Evolutionary conservation across 2,329 filamentous ascomycete species (phyloP).

Genomic region (Phialocephala subalpina): DNA sequence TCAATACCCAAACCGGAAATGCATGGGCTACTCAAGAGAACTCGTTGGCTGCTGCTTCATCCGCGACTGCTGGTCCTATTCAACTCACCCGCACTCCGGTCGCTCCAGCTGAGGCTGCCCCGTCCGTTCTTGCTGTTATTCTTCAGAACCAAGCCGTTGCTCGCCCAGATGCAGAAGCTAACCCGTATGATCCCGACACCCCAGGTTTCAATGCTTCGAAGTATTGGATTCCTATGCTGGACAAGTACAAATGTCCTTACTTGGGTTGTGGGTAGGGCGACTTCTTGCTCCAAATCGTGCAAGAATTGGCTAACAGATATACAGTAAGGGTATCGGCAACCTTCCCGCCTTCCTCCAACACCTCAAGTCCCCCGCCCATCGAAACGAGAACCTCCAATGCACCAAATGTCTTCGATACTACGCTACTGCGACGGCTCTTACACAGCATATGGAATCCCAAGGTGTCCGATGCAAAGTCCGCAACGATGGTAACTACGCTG

Average conservation of each 20-base stretch:
- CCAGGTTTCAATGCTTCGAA: constrained; percentile 30
- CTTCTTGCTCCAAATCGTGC: not conserved
- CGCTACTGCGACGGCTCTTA: constrained; percentile 51
- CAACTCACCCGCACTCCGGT: not conserved
- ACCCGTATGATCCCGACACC: constrained; percentile 31
- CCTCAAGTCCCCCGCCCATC: constrained; percentile 54
- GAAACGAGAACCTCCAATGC: constrained; percentile 49
- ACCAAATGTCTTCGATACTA: constrained; percentile 54
- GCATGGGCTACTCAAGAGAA: constrained; percentile 7
- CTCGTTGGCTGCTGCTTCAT: constrained; percentile 17
- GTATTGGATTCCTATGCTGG: constrained; percentile 30
- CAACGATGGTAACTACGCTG: constrained; percentile 48
- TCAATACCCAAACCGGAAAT: not conserved
- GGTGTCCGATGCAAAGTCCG: constrained; percentile 53
- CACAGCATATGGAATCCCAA: constrained; percentile 57
- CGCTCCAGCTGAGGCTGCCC: constrained; percentile 18
- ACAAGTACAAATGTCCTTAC: constrained; percentile 42
- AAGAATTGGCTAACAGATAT: constrained; percentile 1
- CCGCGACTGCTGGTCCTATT: constrained; percentile 7
- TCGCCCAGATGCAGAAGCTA: constrained; percentile 6
- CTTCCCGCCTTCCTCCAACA: constrained; percentile 45
- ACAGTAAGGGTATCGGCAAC: constrained; percentile 28
- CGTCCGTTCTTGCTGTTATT: not conserved
- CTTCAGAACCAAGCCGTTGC: not conserved
- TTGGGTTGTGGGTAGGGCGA: constrained; percentile 39